A percentile compares a stretch with the other conserved stretches of the same genome.
phyloP scores from a whole-genome alignment of 2,329 filamentous ascomycete genomes.

The Arachnomyces sp. region DNA sequence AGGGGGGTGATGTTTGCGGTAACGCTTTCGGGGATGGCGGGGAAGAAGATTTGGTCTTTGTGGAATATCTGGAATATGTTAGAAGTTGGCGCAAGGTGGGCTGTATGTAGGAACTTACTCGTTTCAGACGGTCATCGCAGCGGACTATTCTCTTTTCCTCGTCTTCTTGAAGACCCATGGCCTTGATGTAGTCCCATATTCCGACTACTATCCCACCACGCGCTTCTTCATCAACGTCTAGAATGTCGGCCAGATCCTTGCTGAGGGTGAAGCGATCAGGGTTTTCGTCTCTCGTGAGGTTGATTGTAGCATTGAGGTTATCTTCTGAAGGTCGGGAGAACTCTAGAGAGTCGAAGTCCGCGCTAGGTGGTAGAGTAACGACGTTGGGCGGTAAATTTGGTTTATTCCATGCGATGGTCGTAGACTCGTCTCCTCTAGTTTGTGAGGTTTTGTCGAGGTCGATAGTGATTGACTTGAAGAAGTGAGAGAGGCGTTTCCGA shows the following conservation, averaged over 20 bases:
- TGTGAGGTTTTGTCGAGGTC: constrained; percentile 41
- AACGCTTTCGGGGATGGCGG: constrained; percentile 72
- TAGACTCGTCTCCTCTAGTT: constrained; percentile 35
- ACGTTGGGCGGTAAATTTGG: constrained; percentile 49
- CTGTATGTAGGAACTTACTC: constrained; percentile 45
- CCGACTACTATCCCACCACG: constrained; percentile 81
- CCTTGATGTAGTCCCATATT: constrained; percentile 89
- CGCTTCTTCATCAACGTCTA: constrained; percentile 81
- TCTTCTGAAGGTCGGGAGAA: constrained; percentile 91
- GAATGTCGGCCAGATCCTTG: constrained; percentile 67
- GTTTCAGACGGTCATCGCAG: constrained; percentile 74
- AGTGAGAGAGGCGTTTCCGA: constrained; percentile 39
- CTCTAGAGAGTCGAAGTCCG: constrained; percentile 81
- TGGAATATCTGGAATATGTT: constrained; percentile 54
- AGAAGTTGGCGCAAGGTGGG: constrained; percentile 2
- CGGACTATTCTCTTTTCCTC: constrained; percentile 90
- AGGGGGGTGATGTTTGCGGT: constrained; percentile 69
- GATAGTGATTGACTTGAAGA: constrained; percentile 45
- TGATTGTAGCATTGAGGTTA: constrained; percentile 84
- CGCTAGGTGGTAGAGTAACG: constrained; percentile 51
- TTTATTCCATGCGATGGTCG: constrained; percentile 75
- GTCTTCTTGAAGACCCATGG: constrained; percentile 80
- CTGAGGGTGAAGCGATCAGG: constrained; percentile 78
- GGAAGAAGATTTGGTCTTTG: constrained; percentile 73
- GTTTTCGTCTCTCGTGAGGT: constrained; percentile 72